These are phyloP conservation scores for Fulvia fulva DNA, from an alignment of 2,329 filamentous ascomycete species.

Conservation along the genomic window DNA sequence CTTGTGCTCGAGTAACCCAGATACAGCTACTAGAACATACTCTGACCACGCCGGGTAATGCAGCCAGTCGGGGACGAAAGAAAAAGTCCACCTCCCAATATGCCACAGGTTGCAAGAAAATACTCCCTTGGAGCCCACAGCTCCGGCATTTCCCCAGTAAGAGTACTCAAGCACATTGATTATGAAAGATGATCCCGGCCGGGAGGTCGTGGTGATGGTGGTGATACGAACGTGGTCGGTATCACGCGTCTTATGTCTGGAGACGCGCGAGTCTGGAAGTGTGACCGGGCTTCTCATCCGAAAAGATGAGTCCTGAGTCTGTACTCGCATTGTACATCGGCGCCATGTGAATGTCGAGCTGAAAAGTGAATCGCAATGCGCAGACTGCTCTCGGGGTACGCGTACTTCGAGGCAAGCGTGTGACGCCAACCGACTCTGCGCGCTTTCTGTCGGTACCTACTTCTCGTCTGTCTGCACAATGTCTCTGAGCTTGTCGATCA, in stretches of 20 bases:
- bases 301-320: constrained; percentile 6
- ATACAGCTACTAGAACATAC: constrained; percentile 20
- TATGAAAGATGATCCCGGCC: constrained; percentile 16
- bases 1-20: constrained; percentile 16
- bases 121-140: constrained; percentile 11
- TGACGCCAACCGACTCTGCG: neutral
- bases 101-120: constrained; percentile 9
- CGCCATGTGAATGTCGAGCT: constrained; percentile 11
- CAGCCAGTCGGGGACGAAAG: constrained; percentile 16
- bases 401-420: neutral
- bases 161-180: constrained; percentile 22
- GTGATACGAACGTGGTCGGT: constrained; percentile 1
- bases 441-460: neutral
- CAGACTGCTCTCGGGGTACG: neutral
- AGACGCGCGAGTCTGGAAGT: constrained; percentile 9
- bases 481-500: constrained; percentile 26
- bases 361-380: neutral
- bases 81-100: constrained; percentile 15
- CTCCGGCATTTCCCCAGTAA: constrained; percentile 13
- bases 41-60: constrained; percentile 10
- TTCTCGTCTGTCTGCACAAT: neutral
- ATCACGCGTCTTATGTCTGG: constrained; percentile 10
- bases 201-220: constrained; percentile 6
- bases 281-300: constrained; percentile 10
- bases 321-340: constrained; percentile 13